A percentile compares a stretch with the other conserved stretches of the same genome.
Evolutionary conservation across 2,329 filamentous ascomycete genomes (phyloP).

Genomic region (Epichloe coenophiala): DNA sequence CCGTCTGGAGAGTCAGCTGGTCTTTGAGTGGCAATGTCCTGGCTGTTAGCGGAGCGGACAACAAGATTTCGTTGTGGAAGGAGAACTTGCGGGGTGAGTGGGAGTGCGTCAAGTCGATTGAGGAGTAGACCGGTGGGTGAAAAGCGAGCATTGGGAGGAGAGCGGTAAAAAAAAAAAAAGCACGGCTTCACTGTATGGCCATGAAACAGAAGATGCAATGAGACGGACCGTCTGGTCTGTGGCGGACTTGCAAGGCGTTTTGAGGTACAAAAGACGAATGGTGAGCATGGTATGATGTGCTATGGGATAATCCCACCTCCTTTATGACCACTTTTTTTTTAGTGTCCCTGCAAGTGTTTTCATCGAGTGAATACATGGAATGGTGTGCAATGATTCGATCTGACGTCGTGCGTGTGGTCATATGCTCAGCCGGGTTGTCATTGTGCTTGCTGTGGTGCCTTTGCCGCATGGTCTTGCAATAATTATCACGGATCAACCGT

Average conservation of each 20-base stretch:
- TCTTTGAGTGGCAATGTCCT: conserved; percentile 92
- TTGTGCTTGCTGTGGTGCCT: no score
- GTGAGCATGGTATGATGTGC: conserved; percentile 14
- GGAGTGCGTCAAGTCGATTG: conserved; percentile 94
- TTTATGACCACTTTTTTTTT: no score
- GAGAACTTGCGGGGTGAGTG: conserved; percentile 93
- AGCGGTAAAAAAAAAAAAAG: background rate
- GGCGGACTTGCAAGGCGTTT: conserved; percentile 20
- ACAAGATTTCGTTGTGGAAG: conserved; percentile 97
- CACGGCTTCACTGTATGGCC: no score
- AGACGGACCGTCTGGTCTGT: background rate
- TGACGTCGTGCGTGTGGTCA: no score
- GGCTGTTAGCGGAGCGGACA: conserved; percentile 85
- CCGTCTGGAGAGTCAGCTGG: conserved; percentile 96
- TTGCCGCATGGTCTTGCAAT: no score
- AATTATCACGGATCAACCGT: no score
- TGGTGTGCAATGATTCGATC: no score
- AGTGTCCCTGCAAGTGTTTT: no score
- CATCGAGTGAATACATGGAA: no score
- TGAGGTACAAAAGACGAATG: conserved; percentile 15
- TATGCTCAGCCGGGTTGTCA: no score
- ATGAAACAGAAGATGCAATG: no score
- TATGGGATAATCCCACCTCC: background rate
- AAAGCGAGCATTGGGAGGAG: background rate
- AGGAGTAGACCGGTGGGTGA: conserved; percentile 45